Evolutionary conservation across 2,329 filamentous ascomycete genomes (phyloP).

Genomic region (Uncinocarpus reesii): DNA sequence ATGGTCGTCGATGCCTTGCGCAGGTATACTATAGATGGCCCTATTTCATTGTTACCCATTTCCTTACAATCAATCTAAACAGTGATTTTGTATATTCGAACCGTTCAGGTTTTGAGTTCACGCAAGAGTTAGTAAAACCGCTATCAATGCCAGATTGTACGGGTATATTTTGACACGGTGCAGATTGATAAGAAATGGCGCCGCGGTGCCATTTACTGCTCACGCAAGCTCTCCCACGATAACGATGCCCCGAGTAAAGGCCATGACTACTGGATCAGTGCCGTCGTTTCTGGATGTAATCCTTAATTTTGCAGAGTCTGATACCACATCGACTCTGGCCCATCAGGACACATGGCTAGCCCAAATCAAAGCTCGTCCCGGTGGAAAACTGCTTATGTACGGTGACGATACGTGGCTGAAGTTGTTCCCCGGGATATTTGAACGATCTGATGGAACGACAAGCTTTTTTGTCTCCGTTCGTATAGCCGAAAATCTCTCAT

Average conservation of each 20-base stretch:
- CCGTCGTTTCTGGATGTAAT: constrained; percentile 96
- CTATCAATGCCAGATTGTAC: constrained; percentile 4
- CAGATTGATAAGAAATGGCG: constrained; percentile 73
- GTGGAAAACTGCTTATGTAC: constrained; percentile 80
- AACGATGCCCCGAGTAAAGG: constrained; percentile 95
- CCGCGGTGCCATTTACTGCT: constrained; percentile 84
- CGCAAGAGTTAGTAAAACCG: constrained; percentile 56
- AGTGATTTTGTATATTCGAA: constrained; percentile 89
- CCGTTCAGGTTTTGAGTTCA: constrained; percentile 72
- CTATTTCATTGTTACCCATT: neutral
- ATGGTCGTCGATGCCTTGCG: constrained; percentile 96
- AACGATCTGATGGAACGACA: constrained; percentile 78
- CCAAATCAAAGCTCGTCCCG: constrained; percentile 64
- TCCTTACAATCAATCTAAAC: constrained; percentile 5
- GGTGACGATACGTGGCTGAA: constrained; percentile 98
- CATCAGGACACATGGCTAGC: constrained; percentile 92
- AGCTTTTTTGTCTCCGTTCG: constrained; percentile 96
- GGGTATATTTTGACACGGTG: constrained; percentile 12
- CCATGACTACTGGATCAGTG: constrained; percentile 94
- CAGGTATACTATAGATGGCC: constrained; percentile 48
- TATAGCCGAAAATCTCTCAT: neutral
- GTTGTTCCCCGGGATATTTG: constrained; percentile 82
- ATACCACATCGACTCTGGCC: constrained; percentile 77
- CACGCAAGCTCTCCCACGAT: constrained; percentile 95
- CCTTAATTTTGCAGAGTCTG: constrained; percentile 88